Base-by-base conservation (phyloP, 176 grass and related monocot species). In the Oryza coarctata region DNA sequence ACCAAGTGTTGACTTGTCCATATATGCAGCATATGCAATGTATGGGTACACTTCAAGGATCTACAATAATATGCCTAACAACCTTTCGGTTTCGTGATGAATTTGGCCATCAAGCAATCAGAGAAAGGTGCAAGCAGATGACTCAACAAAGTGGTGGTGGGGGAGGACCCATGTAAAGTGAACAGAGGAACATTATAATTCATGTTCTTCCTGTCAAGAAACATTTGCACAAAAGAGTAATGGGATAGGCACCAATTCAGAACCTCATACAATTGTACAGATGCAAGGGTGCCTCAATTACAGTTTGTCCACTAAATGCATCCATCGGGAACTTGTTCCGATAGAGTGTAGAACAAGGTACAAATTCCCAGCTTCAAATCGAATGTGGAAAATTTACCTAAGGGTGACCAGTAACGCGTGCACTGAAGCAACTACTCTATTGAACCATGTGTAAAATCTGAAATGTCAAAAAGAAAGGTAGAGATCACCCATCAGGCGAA, bases 401-500 rank as follows among this genome's bases (percentile, higher is more conserved):
- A 86, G 64, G 68, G 81, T 86, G 77, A 80, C 84, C 84, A 49
- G 82, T 75, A 70, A 86, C 61, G 71, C 78, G 74, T 84, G 84
- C 76, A 78, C 13, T n/a, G 84, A 84, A 72, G 68, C 41, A 71
- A 84, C 80, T 84, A 84, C 45, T 76, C 84, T 85, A 87, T 82
- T 77, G 52, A 88, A 94, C 81, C 77, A 77, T 20, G 63, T 84
- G 89, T 85, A 94, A 91, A 91, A 87, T 89, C 78, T 89, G 87
- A 87, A 74, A 86, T 82, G 65, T 79, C 65, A 83, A 79, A 85
- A 83, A 75, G 73, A 65, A 73, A 82, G 68, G 76, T 41, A 89
- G 87, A 87, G 84, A 89, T 91, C 91, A 91, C 89, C 81, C 87
- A 79, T 87, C 77, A 89, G 81, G 87, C 80, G 87, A 94, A 87